These are phyloP conservation scores for Oemleria cerasiformis DNA, from an alignment of 306 rosid genomes.

Conservation along the genomic window DNA sequence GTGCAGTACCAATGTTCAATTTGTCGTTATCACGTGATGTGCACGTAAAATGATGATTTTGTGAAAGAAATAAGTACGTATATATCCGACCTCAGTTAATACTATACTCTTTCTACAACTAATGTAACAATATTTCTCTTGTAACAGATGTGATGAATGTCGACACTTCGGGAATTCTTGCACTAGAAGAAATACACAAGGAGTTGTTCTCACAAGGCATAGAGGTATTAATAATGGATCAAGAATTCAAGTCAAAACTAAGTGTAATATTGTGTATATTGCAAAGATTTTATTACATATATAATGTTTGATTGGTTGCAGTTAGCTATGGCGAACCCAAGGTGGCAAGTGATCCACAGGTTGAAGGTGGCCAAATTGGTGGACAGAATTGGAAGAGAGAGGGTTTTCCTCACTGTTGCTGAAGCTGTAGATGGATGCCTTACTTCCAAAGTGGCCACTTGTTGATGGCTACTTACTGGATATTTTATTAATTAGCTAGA, in stretches of 20 bases:
- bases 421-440: constrained; percentile 76
- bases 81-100: background rate
- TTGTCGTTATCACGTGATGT: background rate
- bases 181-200: constrained; percentile 68
- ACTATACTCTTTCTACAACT: background rate
- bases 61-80: background rate
- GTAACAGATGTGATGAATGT: constrained; percentile 58
- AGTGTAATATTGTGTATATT: too few species aligned
- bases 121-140: background rate
- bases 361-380: constrained; percentile 65
- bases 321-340: constrained; percentile 77
- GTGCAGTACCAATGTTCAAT: background rate
- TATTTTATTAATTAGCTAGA: background rate
- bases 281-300: too few species aligned
- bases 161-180: constrained; percentile 80
- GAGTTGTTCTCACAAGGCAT: constrained; percentile 46
- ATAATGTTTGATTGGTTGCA: constrained; percentile 31
- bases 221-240: constrained; percentile 35
- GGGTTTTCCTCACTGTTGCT: constrained; percentile 58
- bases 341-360: constrained; percentile 77
- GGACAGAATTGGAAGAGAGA: constrained; percentile 65
- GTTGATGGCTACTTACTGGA: constrained; percentile 13
- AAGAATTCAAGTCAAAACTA: background rate
- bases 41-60: background rate
- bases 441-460: constrained; percentile 32